Base-by-base conservation (phyloP, 2,329 filamentous ascomycete species). In the Clonostachys solani region DNA sequence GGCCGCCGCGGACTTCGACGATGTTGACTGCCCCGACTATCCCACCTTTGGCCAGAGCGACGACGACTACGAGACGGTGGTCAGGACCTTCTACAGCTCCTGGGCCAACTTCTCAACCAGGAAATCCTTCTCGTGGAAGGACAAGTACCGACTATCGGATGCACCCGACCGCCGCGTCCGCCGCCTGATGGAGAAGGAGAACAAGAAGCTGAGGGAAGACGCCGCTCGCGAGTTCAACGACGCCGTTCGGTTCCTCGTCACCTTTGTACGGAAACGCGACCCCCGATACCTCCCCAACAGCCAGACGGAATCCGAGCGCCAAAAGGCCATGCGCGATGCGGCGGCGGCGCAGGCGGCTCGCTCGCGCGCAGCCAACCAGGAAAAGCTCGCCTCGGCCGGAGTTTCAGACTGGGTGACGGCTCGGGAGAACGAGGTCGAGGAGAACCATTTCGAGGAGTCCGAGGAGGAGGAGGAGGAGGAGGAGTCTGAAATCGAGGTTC, bases 121-220 rank as follows among this genome's bases (percentile, higher is more conserved):
- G 40, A 97, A 97, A 63, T 83, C 81, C 0, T 99, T 95, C 62
- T 77, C 87, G 2, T 99, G 94, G 92, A 88, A 86, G 62, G 92
- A 99, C 62, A 78, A 82, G 50, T 94, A 95, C 67, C 80, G 87
- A 44, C 76, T 91, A 17, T 86, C 87, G 0, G 91, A 96, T 56
- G 92, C 91, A 2, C 90, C 91, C 2, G 92, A 99, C 66, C 83
- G 94, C 44, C 81, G 86, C 36, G 77, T 89, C 15, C 83, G 92
- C 45, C 81, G 94, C 33, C 60, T 89, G 37, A 95, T 97, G 84
- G 94, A 97, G 62, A 96, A 96, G 66, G 92, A 96, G 63, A 99
- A 99, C 65, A 88, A 84, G 56, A 87, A 87, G 53, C 68, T 86
- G 19, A 81, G 94, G 45, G 92, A 96, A 17, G 87, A 92, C 46